Percentiles rank a stretch among this genome's conserved stretches.
These are phyloP conservation scores for Barnettozyma sucrosica DNA, from an alignment of 805 yeast genomes.

Conservation along the genomic window DNA sequence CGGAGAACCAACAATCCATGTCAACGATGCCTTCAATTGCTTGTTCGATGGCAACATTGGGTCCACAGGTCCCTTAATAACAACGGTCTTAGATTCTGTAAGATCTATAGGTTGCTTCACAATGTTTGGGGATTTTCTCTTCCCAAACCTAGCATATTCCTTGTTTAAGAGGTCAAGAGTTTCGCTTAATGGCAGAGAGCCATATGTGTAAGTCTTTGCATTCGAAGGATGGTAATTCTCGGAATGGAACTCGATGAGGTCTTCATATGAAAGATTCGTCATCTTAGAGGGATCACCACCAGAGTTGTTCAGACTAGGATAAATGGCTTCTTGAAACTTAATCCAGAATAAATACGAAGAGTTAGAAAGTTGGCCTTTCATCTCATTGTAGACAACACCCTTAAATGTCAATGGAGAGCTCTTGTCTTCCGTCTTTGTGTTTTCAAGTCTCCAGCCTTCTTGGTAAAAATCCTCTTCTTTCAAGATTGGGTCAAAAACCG, in stretches of 20 bases:
- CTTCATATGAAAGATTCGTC: conserved; percentile 68
- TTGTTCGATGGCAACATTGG: conserved; percentile 60
- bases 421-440: conserved; percentile 51
- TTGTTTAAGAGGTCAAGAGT: conserved; percentile 54
- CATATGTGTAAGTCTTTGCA: conserved; percentile 82
- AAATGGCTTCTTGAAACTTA: conserved; percentile 74
- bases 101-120: conserved; percentile 28
- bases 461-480: conserved; percentile 79
- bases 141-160: conserved; percentile 49
- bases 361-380: conserved; percentile 95
- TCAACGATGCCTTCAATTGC: conserved; percentile 75
- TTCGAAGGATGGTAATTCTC: conserved; percentile 85
- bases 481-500: conserved; percentile 77
- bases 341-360: conserved; percentile 82
- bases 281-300: conserved; percentile 91
- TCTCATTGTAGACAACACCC: conserved; percentile 96
- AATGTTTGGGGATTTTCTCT: conserved; percentile 33
- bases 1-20: conserved; percentile 84
- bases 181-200: conserved; percentile 58
- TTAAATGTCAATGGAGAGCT: conserved; percentile 65
- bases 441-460: conserved; percentile 97
- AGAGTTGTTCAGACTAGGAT: conserved; percentile 79
- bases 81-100: conserved; percentile 29
- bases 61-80: conserved; percentile 72
- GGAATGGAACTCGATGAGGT: conserved; percentile 70